Evolutionary conservation across 2,329 filamentous ascomycete genomes (phyloP).

Genomic region (Orbilia quercus): DNA sequence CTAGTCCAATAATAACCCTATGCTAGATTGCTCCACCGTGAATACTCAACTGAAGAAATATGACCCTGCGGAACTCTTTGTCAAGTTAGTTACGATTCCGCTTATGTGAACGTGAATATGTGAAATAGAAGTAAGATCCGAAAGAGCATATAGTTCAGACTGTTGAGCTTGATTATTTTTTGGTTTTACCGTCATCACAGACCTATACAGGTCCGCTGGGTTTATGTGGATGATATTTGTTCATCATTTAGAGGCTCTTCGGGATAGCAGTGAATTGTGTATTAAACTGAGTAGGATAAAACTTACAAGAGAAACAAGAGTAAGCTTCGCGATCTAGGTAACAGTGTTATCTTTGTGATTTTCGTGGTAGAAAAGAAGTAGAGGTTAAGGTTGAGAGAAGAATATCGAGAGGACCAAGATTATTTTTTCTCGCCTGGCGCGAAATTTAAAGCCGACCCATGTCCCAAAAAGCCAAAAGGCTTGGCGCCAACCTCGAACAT

Average conservation of each 20-base stretch:
- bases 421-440: slow-evolving; percentile 5
- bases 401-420: slow-evolving; percentile 9
- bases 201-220: slow-evolving; percentile 23
- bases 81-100: not conserved
- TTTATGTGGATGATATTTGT: slow-evolving; percentile 52
- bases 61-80: not conserved
- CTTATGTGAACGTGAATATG: not conserved
- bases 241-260: slow-evolving; percentile 40
- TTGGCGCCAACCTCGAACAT: slow-evolving; percentile 11
- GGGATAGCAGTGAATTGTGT: not conserved
- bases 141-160: slow-evolving; percentile 38
- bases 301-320: not conserved
- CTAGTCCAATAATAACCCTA: too few relatives aligned
- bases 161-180: slow-evolving; percentile 56
- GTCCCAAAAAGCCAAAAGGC: slow-evolving; percentile 2
- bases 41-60: too few relatives aligned
- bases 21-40: not conserved
- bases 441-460: slow-evolving; percentile 30
- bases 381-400: not conserved
- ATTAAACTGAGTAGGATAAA: not conserved
- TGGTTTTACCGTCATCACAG: slow-evolving; percentile 47
- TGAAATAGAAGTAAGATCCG: not conserved
- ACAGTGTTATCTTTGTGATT: not conserved
- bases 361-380: not conserved
- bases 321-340: too few relatives aligned